Evolutionary conservation across 2,329 filamentous ascomycete genomes (phyloP).

Genomic region (Clonostachys solani): DNA sequence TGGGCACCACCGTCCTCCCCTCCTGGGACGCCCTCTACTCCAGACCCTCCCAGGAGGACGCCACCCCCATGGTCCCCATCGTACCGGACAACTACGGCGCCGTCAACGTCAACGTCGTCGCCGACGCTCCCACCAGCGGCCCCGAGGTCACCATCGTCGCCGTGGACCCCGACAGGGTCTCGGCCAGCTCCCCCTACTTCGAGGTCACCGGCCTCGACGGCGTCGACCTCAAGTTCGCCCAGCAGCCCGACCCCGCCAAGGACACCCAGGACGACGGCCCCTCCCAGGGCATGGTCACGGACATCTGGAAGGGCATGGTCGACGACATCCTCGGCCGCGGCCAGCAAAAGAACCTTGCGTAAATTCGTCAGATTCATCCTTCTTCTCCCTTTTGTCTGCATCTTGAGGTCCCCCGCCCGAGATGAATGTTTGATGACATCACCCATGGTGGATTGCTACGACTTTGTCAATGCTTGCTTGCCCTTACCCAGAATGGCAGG

Average conservation of each 20-base stretch:
- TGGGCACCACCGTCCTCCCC: slow-evolving; percentile 53
- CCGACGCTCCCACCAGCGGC: slow-evolving; percentile 30
- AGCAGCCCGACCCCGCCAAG: slow-evolving; percentile 23
- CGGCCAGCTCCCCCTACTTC: slow-evolving; percentile 45
- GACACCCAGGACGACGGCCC: slow-evolving; percentile 13
- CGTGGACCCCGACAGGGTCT: slow-evolving; percentile 47
- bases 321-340: slow-evolving; percentile 34
- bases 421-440: no score
- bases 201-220: slow-evolving; percentile 55
- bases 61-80: slow-evolving; percentile 50
- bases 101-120: background rate
- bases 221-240: slow-evolving; percentile 48
- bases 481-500: no score
- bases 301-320: slow-evolving; percentile 53
- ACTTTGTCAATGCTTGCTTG: no score
- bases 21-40: slow-evolving; percentile 25
- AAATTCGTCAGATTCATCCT: background rate
- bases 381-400: slow-evolving; percentile 1
- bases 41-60: slow-evolving; percentile 20
- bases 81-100: slow-evolving; percentile 53
- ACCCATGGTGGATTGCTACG: no score
- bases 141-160: slow-evolving; percentile 53
- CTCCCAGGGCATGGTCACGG: slow-evolving; percentile 38
- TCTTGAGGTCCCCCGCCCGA: no score
- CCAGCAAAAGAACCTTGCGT: slow-evolving; percentile 10